phyloP scores from a whole-genome alignment of 495 filamentous ascomycete genomes.

The Tuber indicum region DNA sequence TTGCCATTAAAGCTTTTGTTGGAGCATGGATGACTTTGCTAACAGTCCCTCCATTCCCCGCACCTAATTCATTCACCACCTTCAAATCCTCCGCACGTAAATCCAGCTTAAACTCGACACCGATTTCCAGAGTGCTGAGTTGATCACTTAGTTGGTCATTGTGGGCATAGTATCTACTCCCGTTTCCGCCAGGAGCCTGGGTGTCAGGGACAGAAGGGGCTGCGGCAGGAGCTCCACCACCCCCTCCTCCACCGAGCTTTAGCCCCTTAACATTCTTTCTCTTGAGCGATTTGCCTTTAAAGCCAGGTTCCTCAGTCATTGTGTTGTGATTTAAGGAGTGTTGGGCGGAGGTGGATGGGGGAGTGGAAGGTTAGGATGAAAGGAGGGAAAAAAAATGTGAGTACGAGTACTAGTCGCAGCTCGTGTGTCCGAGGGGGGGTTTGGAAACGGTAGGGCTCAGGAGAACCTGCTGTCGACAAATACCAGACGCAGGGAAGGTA shows the following conservation, averaged over 20 bases:
- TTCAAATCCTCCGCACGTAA: constrained; percentile 86
- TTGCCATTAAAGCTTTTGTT: constrained; percentile 92
- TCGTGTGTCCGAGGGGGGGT: neutral
- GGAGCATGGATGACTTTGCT: constrained; percentile 95
- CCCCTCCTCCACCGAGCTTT: constrained; percentile 48
- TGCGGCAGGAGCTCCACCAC: neutral
- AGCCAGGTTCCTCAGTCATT: constrained; percentile 67
- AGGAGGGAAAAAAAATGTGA: neutral
- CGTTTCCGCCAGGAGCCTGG: constrained; percentile 8
- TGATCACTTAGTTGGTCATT: constrained; percentile 35
- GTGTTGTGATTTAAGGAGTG: constrained; percentile 22
- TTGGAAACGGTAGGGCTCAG: neutral
- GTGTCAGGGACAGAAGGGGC: constrained; percentile 10
- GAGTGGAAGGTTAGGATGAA: constrained; percentile 6
- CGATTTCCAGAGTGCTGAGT: constrained; percentile 74
- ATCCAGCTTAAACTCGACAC: constrained; percentile 91
- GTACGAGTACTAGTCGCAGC: neutral
- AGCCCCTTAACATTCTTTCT: constrained; percentile 98
- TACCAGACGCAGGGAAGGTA: neutral
- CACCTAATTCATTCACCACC: constrained; percentile 86
- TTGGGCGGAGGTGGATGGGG: neutral
- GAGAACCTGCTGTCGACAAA: neutral
- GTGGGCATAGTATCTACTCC: constrained; percentile 13
- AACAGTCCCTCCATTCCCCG: constrained; percentile 94
- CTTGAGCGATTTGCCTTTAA: constrained; percentile 87